Percentiles rank a stretch among this genome's conserved stretches.
Conservation (phyloP, 805 yeast species). For the Diddensiella caesifluorescens region DNA sequence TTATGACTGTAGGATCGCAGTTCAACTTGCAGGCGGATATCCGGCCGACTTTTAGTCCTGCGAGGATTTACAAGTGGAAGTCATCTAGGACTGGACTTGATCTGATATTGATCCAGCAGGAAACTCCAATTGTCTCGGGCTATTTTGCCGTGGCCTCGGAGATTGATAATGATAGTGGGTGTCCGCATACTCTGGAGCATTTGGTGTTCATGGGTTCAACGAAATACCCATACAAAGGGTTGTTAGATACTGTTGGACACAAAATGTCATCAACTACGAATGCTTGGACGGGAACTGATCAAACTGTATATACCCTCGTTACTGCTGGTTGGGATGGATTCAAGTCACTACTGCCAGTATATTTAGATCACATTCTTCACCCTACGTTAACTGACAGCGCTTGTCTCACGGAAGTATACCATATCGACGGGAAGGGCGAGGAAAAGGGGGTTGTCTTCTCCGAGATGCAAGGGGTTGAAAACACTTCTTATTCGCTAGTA, state of each 20-base stretch:
- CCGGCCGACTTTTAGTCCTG: slow-evolving; percentile 11
- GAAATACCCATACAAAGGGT: slow-evolving; percentile 85
- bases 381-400: slow-evolving; percentile 90
- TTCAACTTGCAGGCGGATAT: slow-evolving; percentile 11
- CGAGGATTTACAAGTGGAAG: slow-evolving; percentile 50
- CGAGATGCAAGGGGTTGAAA: slow-evolving; percentile 93
- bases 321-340: slow-evolving; percentile 98
- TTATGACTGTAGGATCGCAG: slow-evolving; percentile 2
- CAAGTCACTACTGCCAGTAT: slow-evolving; percentile 73
- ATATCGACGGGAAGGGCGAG: slow-evolving; percentile 81
- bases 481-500: slow-evolving; percentile 64
- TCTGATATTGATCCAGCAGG: slow-evolving; percentile 66
- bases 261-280: slow-evolving; percentile 80
- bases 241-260: slow-evolving; percentile 81
- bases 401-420: slow-evolving; percentile 90
- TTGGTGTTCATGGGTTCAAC: slow-evolving; percentile 90
- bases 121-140: slow-evolving; percentile 86
- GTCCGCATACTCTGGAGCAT: slow-evolving; percentile 95
- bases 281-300: slow-evolving; percentile 97
- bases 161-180: slow-evolving; percentile 77
- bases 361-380: slow-evolving; percentile 76
- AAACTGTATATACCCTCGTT: slow-evolving; percentile 84
- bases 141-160: slow-evolving; percentile 95
- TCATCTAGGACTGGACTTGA: slow-evolving; percentile 80
- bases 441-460: slow-evolving; percentile 96